Base-by-base conservation (phyloP, 441 rosid genomes). In the Manihot esculenta region DNA sequence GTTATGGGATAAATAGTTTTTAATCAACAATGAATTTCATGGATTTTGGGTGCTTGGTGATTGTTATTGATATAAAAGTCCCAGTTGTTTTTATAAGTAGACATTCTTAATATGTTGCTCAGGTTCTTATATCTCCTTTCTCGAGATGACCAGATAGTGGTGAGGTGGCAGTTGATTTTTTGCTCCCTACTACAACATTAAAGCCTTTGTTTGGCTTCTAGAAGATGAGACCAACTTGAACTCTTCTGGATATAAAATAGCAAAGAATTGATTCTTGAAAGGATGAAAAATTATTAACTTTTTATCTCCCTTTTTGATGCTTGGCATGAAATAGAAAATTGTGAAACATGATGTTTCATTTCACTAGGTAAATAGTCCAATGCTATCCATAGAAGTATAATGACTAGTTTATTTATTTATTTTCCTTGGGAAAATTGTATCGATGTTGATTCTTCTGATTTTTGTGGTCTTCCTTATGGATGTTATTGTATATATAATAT, bases 1-100 rank as follows among this genome's bases (percentile, higher is more conserved):
- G 84, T 76, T 69, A 61, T 64, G 44, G 30, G 62, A 24, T 54
- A 1, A 33, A 63, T 61, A 48, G 27, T 71, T 67, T 68, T 27
- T 71, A 59, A 49, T 55, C 21, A 11, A 63, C 27, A 11, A 51
- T 47, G 42, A 20, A 12, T 30, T 9, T 27, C 18, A 55, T 17
- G 18, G 41, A 18, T 35, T 48, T 21, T 63, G n/a, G 26, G n/a
- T 33, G 23, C 12, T 62, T 26, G 10, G 7, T 59, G 21, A 57
- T 65, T 23, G 13, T 51, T 70, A 7, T 21, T 54, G 14, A 38
- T 60, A n/a, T 9, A 35, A 6, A 27, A 15, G 20, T 48, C 24
- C 38, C 51, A 12, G 23, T 44, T 26, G 48, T 38, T 27, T 10
- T 63, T 21, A 13, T 54, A 42, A 23, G 17, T 45, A 45, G 49